These are phyloP conservation scores for Candida nitratophila DNA, from an alignment of 805 yeast species.

Conservation along the genomic window DNA sequence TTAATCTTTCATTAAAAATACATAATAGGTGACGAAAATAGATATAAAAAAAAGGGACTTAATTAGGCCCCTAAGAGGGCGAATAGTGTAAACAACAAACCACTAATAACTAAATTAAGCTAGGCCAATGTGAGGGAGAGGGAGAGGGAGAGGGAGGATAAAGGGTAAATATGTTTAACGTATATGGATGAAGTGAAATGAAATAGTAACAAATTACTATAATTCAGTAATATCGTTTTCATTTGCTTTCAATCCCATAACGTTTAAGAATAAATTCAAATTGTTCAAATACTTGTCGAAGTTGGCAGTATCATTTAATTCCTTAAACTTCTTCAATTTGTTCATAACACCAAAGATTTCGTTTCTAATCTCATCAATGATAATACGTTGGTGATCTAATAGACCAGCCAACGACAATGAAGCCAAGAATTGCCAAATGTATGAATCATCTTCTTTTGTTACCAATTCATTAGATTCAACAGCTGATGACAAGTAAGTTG, in stretches of 20 bases:
- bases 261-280: slow-evolving; percentile 87
- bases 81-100: too few relatives aligned
- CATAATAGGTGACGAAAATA: too few relatives aligned
- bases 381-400: slow-evolving; percentile 82
- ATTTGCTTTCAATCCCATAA: slow-evolving; percentile 91
- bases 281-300: slow-evolving; percentile 56
- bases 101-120: too few relatives aligned
- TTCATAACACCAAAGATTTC: slow-evolving; percentile 85
- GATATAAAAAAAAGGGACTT: too few relatives aligned
- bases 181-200: too few relatives aligned
- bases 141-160: too few relatives aligned
- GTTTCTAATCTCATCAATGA: slow-evolving; percentile 90
- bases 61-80: too few relatives aligned
- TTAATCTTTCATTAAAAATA: too few relatives aligned
- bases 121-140: too few relatives aligned
- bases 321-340: slow-evolving; percentile 50
- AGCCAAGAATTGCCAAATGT: slow-evolving; percentile 96
- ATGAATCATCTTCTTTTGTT: slow-evolving; percentile 57
- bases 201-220: slow-evolving; percentile 14
- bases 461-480: slow-evolving; percentile 26
- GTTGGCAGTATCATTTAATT: slow-evolving; percentile 34
- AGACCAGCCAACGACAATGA: slow-evolving; percentile 88
- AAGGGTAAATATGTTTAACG: too few relatives aligned
- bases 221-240: slow-evolving; percentile 84
- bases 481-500: slow-evolving; percentile 44